Evolutionary conservation across 176 grass and related monocot genomes (phyloP), one percentile per base, ranked within the genome.

Genomic region (Phoenix dactylifera): DNA sequence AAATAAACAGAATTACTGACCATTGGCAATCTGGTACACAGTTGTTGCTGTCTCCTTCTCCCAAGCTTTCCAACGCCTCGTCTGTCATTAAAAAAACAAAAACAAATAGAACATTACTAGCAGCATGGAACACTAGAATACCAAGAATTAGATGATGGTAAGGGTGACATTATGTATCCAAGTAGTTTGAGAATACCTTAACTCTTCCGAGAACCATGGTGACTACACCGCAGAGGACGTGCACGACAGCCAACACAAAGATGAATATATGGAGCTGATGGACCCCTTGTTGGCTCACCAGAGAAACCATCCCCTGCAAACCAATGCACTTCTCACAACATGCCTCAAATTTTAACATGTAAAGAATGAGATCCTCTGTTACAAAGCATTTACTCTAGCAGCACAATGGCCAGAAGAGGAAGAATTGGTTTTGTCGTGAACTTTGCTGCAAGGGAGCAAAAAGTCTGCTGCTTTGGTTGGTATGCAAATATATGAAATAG

Each of bases 211-310:
- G 63, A 26, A 65, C 24, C 63, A 65, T 52, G 22, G 63, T 65
- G 48, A 49, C 22, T 4, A 65, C 63, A 26, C 63, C n/a, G 22
- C 48, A 65, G 22, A 65, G 23, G 4, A 65, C 63, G 26, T 65
- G 63, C 14, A 65, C 63, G 12, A 65, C 49, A 15, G 63, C 63
- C 48, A 65, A 26, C 22, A 65, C 63, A n/a, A 65, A 65, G 63
- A 65, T 65, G 63, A 65, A 65, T 26, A 52, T 65, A n/a, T 65
- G 63, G 16, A 65, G 63, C 63, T 65, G 63, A 52, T 65, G 63
- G 51, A 65, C 29, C 50, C 63, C 63, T 26, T 65, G 22, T 16
- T 52, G 5, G 49, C 63, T 65, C 16, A 65, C 49, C 16, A 65
- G 24, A 51, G 63, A 65, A 52, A 52, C 49, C 48, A 25, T 52